Evolutionary conservation across 225 moss, liverwort and hornwort genomes (phyloP), one percentile per base, ranked within the genome.

Genomic region (Rhytidiadelphus loreus): DNA sequence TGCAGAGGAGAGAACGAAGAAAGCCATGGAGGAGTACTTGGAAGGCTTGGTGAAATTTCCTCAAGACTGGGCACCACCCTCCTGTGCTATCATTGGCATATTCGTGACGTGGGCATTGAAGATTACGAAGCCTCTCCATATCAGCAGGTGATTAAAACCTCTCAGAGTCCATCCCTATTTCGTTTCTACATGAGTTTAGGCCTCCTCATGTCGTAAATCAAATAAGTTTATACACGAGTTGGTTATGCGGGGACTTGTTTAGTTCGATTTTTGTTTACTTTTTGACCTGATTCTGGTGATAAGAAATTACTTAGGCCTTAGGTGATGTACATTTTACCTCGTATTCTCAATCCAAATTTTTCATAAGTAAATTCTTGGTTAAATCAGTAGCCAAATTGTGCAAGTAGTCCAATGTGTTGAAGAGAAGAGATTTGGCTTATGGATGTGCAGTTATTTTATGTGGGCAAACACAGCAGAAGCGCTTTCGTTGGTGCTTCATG

Each of bases 51-150:
- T 83, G 85, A 46, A 85, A 35, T 33, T 35, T n/a, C 86, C 91
- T 71, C 87, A 80, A 89, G 81, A 75, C 41, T 92, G 89, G 92
- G 76, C 77, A 62, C 11, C 85, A 4, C 92, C 92, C 44, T 82
- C 88, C 39, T 92, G 85, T 23, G 85, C 62, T 63, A 78, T 92
- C 78, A 11, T 89, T 41, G 91, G 62, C 87, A 29, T 19, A 7
- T 91, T 89, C 65, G 37, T 69, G 85, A n/a, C 60, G 48, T 89
- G 87, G 89, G 41, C 64, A 32, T 29, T 82, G 35, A 83, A 92
- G 73, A 86, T 88, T 25, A 82, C 82, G 20, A 87, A 85, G n/a
- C 77, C 61, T 79, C 82, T 90, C 18, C 75, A 76, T 28, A 72
- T 92, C 28, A 10, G 44, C 13, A 90, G 86, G 90, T 87, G 32